Percentiles rank a stretch among this genome's conserved stretches.
Evolutionary conservation across 805 yeast species (phyloP).

Genomic region (Cyberlindnera amylophila): DNA sequence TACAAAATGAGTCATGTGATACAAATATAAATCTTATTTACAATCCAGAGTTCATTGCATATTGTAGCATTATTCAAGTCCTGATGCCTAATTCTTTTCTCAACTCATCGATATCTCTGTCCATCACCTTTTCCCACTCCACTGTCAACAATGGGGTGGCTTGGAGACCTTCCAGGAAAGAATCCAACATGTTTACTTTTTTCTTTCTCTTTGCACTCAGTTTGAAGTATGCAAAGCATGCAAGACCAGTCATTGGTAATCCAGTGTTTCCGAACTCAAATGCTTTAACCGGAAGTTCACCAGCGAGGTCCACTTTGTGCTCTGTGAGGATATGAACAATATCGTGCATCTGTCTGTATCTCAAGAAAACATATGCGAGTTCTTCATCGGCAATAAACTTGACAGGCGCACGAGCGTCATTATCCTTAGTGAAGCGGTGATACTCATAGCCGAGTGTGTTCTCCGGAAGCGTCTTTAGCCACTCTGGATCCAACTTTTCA

Average conservation of each 20-base stretch:
- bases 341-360: constrained; percentile 96
- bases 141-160: constrained; percentile 80
- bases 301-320: constrained; percentile 86
- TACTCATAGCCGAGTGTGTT: constrained; percentile 80
- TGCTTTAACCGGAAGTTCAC: constrained; percentile 92
- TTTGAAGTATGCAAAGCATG: constrained; percentile 82
- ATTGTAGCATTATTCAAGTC: too few species aligned
- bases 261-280: constrained; percentile 91
- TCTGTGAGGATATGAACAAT: constrained; percentile 92
- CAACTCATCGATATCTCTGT: constrained; percentile 66
- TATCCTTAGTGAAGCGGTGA: constrained; percentile 82
- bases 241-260: constrained; percentile 91
- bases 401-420: constrained; percentile 90
- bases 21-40: not conserved
- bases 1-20: too few species aligned
- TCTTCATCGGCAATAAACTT: constrained; percentile 85
- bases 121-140: constrained; percentile 85
- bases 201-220: constrained; percentile 59
- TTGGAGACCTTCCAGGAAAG: constrained; percentile 71
- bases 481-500: constrained; percentile 58
- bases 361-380: constrained; percentile 85
- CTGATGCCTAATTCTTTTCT: constrained; percentile 64
- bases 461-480: constrained; percentile 55
- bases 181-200: constrained; percentile 48
- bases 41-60: not conserved